Evolutionary conservation across 2,329 filamentous ascomycete genomes (phyloP), one percentile per base, ranked within the genome.

Genomic region (Pyrenophora seminiperda): DNA sequence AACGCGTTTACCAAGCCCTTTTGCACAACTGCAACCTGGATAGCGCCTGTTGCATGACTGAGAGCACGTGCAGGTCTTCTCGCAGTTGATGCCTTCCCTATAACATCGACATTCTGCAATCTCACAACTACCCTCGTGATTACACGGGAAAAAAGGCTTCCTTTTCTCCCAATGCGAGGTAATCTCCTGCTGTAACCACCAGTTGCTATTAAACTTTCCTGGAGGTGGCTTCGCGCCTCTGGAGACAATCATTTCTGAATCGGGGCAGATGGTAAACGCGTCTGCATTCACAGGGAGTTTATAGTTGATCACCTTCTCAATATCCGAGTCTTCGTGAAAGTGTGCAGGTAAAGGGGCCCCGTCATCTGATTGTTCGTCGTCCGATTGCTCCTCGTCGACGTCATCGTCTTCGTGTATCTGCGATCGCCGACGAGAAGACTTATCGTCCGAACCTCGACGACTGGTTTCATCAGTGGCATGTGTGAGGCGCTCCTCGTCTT

Each of bases 21-120:
- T 55, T 5, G 62, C 49, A 47, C 77, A 79, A 19, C 40, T 61
- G 58, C 77, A 79, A 7, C 77, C 77, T 42, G 63, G 63, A 52
- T 74, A 79, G 17, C 75, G 74, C n/a, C 75, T 62, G 9, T 83
- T 82, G 45, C 88, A 88, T 5, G 75, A 75, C 0, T 75, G 74
- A 41, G 84, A 77, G 63, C 89, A 93, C 2, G 79, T 79, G 65
- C 89, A 93, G 53, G 84, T 85, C 58, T 87, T 88, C 58, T 92
- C 89, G 64, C 89, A 93, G 14, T 87, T 79, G 15, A 90, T 75
- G 13, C 79, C 78, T 7, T 81, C 76, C 39, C 78, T 71, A 13
- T 83, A 84, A 63, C 89, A 93, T 2, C 79, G 75, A 59, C 89
- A 93, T 14, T 74, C 62, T 10, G 69, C 73, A n/a, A 79, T 79